Evolutionary conservation across 495 filamentous ascomycete genomes (phyloP).

Genomic region (Annulohypoxylon bovei): DNA sequence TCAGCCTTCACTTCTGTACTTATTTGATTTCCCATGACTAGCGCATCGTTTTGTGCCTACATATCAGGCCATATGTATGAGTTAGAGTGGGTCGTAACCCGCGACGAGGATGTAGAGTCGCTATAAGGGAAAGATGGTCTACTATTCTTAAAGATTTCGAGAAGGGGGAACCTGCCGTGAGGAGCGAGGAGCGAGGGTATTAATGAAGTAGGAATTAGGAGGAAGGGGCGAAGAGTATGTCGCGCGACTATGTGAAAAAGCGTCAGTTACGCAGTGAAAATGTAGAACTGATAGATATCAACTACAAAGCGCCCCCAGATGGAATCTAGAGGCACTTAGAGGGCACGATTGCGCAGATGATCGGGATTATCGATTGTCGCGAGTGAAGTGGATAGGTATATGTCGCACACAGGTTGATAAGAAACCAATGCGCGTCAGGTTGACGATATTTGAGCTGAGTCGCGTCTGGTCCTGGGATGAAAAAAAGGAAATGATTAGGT

Average conservation of each 20-base stretch:
- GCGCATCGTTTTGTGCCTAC: neutral
- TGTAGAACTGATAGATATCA: neutral
- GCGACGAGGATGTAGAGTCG: neutral
- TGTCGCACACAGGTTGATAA: neutral
- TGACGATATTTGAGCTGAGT: slow-evolving; percentile 1
- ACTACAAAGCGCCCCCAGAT: neutral
- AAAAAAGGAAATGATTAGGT: neutral
- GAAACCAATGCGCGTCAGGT: neutral
- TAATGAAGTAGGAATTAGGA: neutral
- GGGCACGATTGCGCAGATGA: neutral
- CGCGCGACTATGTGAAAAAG: neutral
- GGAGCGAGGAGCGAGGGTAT: neutral
- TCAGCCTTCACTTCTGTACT: slow-evolving; percentile 26
- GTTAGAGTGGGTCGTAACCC: neutral
- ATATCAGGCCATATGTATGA: neutral
- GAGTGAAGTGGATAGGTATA: neutral
- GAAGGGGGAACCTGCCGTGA: neutral
- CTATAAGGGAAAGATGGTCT: neutral
- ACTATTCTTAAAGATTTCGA: neutral
- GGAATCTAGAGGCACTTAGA: neutral
- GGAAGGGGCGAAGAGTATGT: neutral
- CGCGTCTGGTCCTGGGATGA: neutral
- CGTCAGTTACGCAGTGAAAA: neutral
- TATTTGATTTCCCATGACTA: slow-evolving; percentile 29
- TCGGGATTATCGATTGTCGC: neutral